Base-by-base conservation (phyloP, 306 rosid species). In the Pterocarpus macrocarpus region DNA sequence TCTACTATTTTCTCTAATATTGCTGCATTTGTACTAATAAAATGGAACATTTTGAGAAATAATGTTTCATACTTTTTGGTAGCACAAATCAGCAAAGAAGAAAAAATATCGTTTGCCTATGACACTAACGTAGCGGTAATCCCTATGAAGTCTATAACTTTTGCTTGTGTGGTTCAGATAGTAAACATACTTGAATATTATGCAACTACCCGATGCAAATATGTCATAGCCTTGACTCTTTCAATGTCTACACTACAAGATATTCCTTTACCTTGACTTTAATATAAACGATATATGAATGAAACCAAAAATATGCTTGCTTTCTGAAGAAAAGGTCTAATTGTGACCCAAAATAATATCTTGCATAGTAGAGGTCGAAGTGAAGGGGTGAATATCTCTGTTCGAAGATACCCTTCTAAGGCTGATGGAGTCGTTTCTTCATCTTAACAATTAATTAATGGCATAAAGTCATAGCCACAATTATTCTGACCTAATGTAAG, bases 1-100 rank as follows among this genome's bases (percentile, higher is more conserved):
- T 64, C 83, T 15, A 45, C 57, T 16, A 16, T 73, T 53, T 39
- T 38, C 69, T 43, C 69, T 64, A 73, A 73, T 41, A 22, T 62
- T 71, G 8, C 62, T 53, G 50, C 68, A 49, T 52, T 33, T 73
- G 80, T 73, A 64, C 75, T 65, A 32, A 73, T 38, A 81, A 64
- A 81, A 73, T 45, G 49, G 43, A 32, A 62, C 72, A 71, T 41
- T 61, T 79, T 79, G 47, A 63, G 55, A 71, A 79, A 80, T 80
- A 62, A 52, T 80, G 84, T 5, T 58, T 11, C 73, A 8, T 52
- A 63, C 36, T n/a, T 71, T 62, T 61, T 59, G 70, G 71, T 22
- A 38, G 22, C 78, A 14, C 50, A 70, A 52, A 69, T 69, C 41
- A 68, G 41, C 7, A 34, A 68, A 15, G 16, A 14, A 47, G 9